phyloP scores from a whole-genome alignment of 2,329 filamentous ascomycete species.

The Pseudogymnoascus sp. region DNA sequence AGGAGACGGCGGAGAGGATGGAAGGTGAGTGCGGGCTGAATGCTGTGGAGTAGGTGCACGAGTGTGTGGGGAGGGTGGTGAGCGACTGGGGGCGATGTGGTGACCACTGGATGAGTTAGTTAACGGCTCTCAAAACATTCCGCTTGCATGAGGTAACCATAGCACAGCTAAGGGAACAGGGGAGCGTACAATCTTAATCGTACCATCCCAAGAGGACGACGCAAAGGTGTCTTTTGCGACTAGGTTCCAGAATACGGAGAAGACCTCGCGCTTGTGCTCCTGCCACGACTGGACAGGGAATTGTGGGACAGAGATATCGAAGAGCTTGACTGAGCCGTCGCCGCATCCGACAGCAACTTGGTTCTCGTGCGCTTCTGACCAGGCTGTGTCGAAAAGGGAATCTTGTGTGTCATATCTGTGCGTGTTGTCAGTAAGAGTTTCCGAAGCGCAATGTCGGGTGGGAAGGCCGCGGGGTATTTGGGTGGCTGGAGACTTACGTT shows the following conservation, averaged over 20 bases:
- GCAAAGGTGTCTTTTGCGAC: constrained; percentile 85
- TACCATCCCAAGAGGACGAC: constrained; percentile 92
- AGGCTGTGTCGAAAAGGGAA: constrained; percentile 86
- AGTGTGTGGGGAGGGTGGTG: constrained; percentile 81
- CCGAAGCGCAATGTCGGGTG: background rate
- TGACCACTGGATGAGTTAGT: constrained; percentile 56
- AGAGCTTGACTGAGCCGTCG: constrained; percentile 91
- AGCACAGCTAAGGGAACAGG: background rate
- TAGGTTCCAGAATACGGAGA: constrained; percentile 87
- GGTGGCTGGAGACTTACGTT: constrained; percentile 44
- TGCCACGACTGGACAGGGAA: constrained; percentile 90
- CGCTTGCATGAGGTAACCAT: background rate
- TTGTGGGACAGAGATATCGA: constrained; percentile 70
- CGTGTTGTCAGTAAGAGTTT: background rate
- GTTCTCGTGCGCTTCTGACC: constrained; percentile 95
- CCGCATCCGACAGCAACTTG: constrained; percentile 84
- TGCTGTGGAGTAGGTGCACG: constrained; percentile 86
- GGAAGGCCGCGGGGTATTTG: background rate
- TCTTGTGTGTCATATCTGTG: constrained; percentile 91
- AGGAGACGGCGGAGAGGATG: constrained; percentile 78
- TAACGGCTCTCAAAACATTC: constrained; percentile 9
- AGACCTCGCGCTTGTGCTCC: constrained; percentile 89
- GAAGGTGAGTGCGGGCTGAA: constrained; percentile 85
- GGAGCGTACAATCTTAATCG: constrained; percentile 68
- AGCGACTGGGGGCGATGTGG: constrained; percentile 69